phyloP scores from a whole-genome alignment of 164 flowering plant genomes.

The Umbellularia californica region DNA sequence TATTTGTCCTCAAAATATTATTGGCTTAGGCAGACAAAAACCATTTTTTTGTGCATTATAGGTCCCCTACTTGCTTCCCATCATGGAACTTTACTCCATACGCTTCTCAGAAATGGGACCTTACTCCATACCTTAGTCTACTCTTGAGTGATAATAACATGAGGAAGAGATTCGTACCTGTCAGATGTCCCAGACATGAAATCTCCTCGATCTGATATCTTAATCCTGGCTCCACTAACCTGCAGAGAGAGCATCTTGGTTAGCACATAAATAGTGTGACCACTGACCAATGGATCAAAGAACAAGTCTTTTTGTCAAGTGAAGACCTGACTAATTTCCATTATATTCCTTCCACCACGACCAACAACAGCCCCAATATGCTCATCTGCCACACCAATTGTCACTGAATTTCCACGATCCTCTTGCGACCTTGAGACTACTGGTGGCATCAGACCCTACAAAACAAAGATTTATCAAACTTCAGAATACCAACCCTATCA shows the following conservation, averaged over 20 bases:
- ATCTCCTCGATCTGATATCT: constrained; percentile 96
- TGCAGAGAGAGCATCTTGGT: constrained; percentile 29
- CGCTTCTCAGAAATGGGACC: not conserved
- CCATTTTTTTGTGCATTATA: too few species aligned
- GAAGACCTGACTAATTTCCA: constrained; percentile 84
- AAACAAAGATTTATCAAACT: not conserved
- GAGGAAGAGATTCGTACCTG: constrained; percentile 40
- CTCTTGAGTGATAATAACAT: not conserved
- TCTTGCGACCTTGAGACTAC: constrained; percentile 42
- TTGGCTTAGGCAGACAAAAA: too few species aligned
- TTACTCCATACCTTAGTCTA: too few species aligned
- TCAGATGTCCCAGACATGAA: constrained; percentile 87
- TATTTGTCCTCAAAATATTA: too few species aligned
- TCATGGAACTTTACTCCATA: not conserved
- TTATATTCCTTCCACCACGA: constrained; percentile 86
- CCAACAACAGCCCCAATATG: constrained; percentile 93
- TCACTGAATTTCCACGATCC: constrained; percentile 59
- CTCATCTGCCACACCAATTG: constrained; percentile 87
- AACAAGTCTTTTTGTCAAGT: not conserved
- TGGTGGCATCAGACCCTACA: constrained; percentile 14
- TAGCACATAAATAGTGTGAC: not conserved
- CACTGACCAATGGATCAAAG: not conserved
- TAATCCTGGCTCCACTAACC: constrained; percentile 91
- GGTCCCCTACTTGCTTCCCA: too few species aligned
- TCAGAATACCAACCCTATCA: not conserved